Base-by-base conservation (phyloP, 2,329 filamentous ascomycete genomes). In the Sclerotinia minor region DNA sequence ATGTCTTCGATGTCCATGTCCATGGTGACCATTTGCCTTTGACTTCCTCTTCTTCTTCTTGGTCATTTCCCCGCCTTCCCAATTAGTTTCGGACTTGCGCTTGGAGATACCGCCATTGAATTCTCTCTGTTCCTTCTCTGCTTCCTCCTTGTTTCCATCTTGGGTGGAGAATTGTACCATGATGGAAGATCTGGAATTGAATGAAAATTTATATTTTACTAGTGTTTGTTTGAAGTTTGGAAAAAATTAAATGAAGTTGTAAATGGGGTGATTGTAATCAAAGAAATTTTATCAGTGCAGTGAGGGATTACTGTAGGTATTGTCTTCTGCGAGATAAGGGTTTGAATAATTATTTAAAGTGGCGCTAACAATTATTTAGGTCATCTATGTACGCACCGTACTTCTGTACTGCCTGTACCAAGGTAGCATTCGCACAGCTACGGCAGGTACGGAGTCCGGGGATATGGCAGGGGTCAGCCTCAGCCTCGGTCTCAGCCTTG, bases 1-100 rank as follows among this genome's bases (percentile, higher is more conserved):
- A 53, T 81, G 80, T 68, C 83, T 80, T 59, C 85, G 81, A 76
- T 82, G 78, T 9, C 76, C 75, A 38, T 71, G 72, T 4, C 59
- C 26, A 45, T 69, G 59, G 13, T 68, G 67, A n/a, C 70, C 71
- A 67, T 76, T 75, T 41, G 47, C 17, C 61, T 72, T 72, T 8
- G 65, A 64, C n/a, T 68, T 57, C 35, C 64, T 72, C 64, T 69
- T 70, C 67, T 71, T 75, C 61, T 71, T 73, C 66, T 75, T 68
- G 17, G 32, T 69, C 8, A 68, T 7, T 50, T 65, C 66, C 9
- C 44, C 66, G 35, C 29, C 66, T 19, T 55, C 59, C 32, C 35
- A 49, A 32, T 21, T 44, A 47, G 32, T 65, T 21, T 67, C 58
- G 9, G 29, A 50, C 29, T 64, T 68, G 26, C 66, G 52, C 49